Conservation (phyloP, 1,139 yeast species). For the Martiniozyma asiatica region DNA sequence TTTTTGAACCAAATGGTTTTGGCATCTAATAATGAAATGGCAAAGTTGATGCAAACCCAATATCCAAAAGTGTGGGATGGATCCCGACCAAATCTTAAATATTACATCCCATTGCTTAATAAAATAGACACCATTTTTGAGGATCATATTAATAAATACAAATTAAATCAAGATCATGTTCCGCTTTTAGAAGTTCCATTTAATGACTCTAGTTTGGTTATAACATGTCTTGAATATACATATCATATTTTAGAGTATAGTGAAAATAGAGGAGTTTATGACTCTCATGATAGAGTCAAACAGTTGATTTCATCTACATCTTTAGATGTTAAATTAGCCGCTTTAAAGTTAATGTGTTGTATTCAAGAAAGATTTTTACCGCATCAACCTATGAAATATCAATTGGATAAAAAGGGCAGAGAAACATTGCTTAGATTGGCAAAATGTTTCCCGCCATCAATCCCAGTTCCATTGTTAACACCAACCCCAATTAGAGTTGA, state of each 20-base stretch:
- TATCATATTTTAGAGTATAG: slow-evolving; percentile 58
- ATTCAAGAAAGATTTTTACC: slow-evolving; percentile 31
- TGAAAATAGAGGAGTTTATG: slow-evolving; percentile 53
- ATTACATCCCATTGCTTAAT: slow-evolving; percentile 70
- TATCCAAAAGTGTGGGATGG: slow-evolving; percentile 26
- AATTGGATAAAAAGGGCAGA: slow-evolving; percentile 26
- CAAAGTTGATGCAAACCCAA: slow-evolving; percentile 14
- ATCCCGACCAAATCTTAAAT: slow-evolving; percentile 39
- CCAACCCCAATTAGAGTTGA: slow-evolving; percentile 11
- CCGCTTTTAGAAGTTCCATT: slow-evolving; percentile 33
- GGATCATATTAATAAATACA: slow-evolving; percentile 39
- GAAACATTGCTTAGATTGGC: slow-evolving; percentile 41
- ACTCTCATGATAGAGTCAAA: slow-evolving; percentile 53
- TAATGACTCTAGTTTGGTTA: slow-evolving; percentile 35
- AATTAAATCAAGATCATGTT: slow-evolving; percentile 35
- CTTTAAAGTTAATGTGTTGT: slow-evolving; percentile 41
- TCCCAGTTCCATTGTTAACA: slow-evolving; percentile 26
- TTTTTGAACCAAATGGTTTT: too few relatives aligned
- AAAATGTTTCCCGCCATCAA: slow-evolving; percentile 45
- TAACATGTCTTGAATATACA: slow-evolving; percentile 50
- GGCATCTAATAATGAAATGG: too few relatives aligned
- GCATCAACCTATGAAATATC: slow-evolving; percentile 14
- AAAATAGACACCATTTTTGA: slow-evolving; percentile 62
- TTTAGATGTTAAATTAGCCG: slow-evolving; percentile 45
- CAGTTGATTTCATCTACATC: slow-evolving; percentile 45